Percentiles rank a stretch among this genome's conserved stretches.
Evolutionary conservation across 257 asterid genomes (phyloP).

Genomic region (Jacaranda copaia): DNA sequence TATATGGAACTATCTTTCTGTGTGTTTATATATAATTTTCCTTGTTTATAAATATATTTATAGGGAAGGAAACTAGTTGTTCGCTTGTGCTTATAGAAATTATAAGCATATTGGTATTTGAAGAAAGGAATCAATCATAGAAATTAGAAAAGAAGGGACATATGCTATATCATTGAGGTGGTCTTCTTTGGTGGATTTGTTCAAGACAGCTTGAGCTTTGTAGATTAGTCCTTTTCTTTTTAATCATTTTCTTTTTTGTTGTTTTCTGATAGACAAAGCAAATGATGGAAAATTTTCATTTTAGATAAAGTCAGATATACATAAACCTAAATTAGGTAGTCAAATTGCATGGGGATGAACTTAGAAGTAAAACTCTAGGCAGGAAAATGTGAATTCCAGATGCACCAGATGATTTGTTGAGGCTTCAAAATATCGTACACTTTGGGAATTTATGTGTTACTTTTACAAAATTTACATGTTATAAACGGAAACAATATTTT

Average conservation of each 20-base stretch:
- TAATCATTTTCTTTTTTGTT: no score
- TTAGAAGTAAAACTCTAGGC: neutral
- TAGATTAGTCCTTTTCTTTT: no score
- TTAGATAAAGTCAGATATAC: neutral
- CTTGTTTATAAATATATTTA: neutral
- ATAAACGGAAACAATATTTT: neutral
- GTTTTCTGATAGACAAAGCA: neutral
- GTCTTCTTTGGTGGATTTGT: neutral
- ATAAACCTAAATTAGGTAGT: neutral
- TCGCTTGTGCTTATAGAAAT: slow-evolving; percentile 3
- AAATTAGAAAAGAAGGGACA: neutral
- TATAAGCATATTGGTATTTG: neutral
- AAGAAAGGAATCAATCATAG: neutral
- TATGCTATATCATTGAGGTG: slow-evolving; percentile 5
- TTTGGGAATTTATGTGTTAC: neutral
- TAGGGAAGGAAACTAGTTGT: neutral
- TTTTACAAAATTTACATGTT: neutral
- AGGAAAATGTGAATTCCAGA: neutral
- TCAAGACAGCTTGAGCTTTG: neutral
- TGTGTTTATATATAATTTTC: neutral
- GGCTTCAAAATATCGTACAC: neutral
- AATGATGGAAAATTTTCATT: slow-evolving; percentile 2
- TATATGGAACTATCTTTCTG: neutral
- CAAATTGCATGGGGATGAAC: slow-evolving; percentile 9
- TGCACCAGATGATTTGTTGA: neutral